Base-by-base conservation (phyloP, 495 filamentous ascomycete genomes). In the Lasiosphaeria hispida region DNA sequence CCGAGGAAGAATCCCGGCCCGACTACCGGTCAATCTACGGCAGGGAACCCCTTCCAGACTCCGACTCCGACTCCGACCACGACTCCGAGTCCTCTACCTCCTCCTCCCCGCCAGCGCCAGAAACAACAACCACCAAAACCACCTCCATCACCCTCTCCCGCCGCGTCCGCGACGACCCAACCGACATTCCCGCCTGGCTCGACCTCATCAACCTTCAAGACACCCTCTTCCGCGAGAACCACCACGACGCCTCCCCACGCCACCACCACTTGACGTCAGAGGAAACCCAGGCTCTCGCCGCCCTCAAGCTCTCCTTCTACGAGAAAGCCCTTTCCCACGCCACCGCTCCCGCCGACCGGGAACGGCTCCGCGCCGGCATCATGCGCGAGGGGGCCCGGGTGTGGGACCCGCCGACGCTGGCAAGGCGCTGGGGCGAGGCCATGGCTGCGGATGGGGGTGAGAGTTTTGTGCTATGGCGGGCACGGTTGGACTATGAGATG, bases 281-380 rank as follows among this genome's bases (percentile, higher is more conserved):
- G 3, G 90, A 96, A 59, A 73, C 69, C 19, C 79, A 76, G 53
- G 86, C 85, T 51, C 80, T 88, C 19, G 87, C 91, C 15, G 89
- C 90, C 59, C 82, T 96, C 37, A 92, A 88, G 59, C 60, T 96
- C 2, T 87, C 86, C 0, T 81, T 96, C n/a, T 91, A 91, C 62
- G 83, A 90, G 49, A 85, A 91, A 55, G 91, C 92, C 4, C 69
- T 97, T 6, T 71, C 74, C 36, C 82, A 85, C 51, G 75, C 80
- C 11, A 61, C 43, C 3, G 57, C 65, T 6, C 49, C 69, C 3
- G 61, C 76, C 3, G 55, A 78, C 30, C 66, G 75, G 37, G 86
- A 90, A 58, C 69, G 68, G 13, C 74, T 97, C 2, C 58, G 91
- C 4, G 59, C 88, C 2, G 83, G 83, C 9, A 75, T 89, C 50